phyloP scores from a whole-genome alignment of 768 basidiomycete genomes.

The Amylocystis lapponica region DNA sequence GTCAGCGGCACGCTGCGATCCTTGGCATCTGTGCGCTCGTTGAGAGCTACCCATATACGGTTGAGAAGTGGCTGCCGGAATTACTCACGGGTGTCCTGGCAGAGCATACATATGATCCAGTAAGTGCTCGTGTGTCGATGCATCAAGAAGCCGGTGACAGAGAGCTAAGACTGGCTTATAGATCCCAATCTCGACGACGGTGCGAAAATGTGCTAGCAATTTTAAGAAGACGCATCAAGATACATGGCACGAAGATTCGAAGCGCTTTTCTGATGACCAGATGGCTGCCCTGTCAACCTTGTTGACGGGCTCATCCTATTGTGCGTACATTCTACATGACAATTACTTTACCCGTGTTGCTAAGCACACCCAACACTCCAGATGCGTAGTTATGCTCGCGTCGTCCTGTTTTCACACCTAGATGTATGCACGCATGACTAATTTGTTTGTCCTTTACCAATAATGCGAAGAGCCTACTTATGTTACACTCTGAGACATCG shows the following conservation, averaged over 20 bases:
- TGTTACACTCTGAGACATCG: too few relatives aligned
- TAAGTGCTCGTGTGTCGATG: conserved; percentile 22
- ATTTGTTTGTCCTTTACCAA: too few relatives aligned
- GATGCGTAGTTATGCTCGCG: too few relatives aligned
- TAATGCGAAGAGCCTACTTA: too few relatives aligned
- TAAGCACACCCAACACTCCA: too few relatives aligned
- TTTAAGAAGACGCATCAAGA: conserved; percentile 83
- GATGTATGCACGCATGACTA: too few relatives aligned
- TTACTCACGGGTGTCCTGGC: conserved; percentile 73
- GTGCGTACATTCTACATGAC: conserved; percentile 40
- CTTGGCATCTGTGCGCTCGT: conserved; percentile 92
- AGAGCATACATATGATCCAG: conserved; percentile 84
- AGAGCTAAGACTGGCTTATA: conserved; percentile 24
- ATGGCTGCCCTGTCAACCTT: conserved; percentile 76
- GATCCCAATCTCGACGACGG: conserved; percentile 82
- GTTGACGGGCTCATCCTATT: conserved; percentile 81
- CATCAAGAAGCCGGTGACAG: neutral
- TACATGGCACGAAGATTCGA: conserved; percentile 87
- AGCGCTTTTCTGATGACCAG: conserved; percentile 83
- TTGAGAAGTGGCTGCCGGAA: conserved; percentile 91
- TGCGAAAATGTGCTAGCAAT: conserved; percentile 72
- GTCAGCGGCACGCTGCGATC: conserved; percentile 85
- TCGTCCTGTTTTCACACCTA: too few relatives aligned
- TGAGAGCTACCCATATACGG: conserved; percentile 92
- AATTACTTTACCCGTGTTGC: too few relatives aligned